These are phyloP conservation scores for Vigna radiata DNA, from an alignment of 306 rosid species.

Conservation along the genomic window DNA sequence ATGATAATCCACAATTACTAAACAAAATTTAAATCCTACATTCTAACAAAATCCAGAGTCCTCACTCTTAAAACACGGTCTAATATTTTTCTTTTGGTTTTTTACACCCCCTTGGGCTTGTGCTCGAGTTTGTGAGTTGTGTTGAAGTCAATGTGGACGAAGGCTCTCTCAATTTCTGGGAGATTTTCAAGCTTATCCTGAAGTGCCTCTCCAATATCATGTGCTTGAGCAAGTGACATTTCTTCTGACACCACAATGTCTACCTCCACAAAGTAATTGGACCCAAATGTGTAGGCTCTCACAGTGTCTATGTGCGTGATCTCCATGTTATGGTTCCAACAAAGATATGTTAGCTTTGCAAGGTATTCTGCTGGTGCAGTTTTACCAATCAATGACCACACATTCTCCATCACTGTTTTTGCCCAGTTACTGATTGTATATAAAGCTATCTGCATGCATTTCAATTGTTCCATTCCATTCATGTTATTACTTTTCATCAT, in stretches of 20 bases:
- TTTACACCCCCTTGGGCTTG: conserved; percentile 49
- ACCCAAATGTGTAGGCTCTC: conserved; percentile 83
- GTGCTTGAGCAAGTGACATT: conserved; percentile 73
- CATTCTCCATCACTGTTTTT: conserved; percentile 88
- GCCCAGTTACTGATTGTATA: conserved; percentile 90
- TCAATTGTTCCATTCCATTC: too few relatives aligned
- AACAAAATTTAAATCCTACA: background rate
- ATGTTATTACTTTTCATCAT: background rate
- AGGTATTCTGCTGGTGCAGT: conserved; percentile 86
- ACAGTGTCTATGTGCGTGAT: conserved; percentile 79
- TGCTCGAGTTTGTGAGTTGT: conserved; percentile 81
- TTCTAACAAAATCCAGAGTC: background rate
- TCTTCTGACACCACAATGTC: conserved; percentile 75
- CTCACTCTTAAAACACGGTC: background rate
- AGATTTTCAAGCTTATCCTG: conserved; percentile 86
- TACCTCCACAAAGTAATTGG: conserved; percentile 83
- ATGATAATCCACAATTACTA: background rate
- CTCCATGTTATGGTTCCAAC: conserved; percentile 84
- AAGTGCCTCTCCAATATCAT: conserved; percentile 86
- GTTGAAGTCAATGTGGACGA: conserved; percentile 91
- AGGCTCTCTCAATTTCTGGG: conserved; percentile 86
- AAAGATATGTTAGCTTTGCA: conserved; percentile 82
- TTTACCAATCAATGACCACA: conserved; percentile 79
- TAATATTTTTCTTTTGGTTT: background rate
- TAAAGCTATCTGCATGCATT: conserved; percentile 70